phyloP scores from a whole-genome alignment of 23 red algal species.

The Gracilaria domingensis region DNA sequence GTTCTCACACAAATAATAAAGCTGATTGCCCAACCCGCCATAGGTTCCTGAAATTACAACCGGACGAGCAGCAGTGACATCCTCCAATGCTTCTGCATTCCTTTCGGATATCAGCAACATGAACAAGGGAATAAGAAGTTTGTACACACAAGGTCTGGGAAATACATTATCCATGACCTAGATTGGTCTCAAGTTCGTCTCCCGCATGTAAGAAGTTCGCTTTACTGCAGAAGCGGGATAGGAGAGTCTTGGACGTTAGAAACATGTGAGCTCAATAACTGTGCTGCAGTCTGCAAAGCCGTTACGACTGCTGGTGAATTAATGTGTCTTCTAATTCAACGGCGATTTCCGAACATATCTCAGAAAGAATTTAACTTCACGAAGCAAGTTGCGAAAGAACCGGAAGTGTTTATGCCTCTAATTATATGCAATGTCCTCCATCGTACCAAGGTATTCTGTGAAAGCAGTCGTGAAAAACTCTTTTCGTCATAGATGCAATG shows the following conservation, averaged over 20 bases:
- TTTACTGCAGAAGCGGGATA: not conserved
- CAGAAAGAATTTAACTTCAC: not conserved
- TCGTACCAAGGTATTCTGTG: too few species aligned
- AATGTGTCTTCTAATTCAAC: conserved; percentile 14
- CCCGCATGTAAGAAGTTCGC: not conserved
- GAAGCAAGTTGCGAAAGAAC: not conserved
- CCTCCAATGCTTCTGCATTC: conserved; percentile 6
- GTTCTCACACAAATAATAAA: conserved; percentile 45
- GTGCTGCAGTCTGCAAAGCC: too few species aligned
- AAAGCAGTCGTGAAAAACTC: not conserved
- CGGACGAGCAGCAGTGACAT: not conserved
- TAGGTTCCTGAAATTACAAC: conserved; percentile 20
- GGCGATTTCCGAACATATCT: not conserved
- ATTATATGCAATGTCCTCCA: not conserved
- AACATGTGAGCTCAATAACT: too few species aligned
- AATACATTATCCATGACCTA: not conserved
- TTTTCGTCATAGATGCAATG: too few species aligned
- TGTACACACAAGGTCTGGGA: not conserved
- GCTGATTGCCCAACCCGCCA: conserved; percentile 63
- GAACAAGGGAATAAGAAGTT: not conserved
- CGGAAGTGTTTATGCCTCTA: not conserved
- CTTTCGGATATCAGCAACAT: not conserved
- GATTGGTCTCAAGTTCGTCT: not conserved
- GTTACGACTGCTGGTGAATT: not conserved
- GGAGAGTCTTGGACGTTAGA: not conserved